These are phyloP conservation scores for Ajuga chamaepitys DNA, from an alignment of 257 asterid genomes.

Conservation along the genomic window DNA sequence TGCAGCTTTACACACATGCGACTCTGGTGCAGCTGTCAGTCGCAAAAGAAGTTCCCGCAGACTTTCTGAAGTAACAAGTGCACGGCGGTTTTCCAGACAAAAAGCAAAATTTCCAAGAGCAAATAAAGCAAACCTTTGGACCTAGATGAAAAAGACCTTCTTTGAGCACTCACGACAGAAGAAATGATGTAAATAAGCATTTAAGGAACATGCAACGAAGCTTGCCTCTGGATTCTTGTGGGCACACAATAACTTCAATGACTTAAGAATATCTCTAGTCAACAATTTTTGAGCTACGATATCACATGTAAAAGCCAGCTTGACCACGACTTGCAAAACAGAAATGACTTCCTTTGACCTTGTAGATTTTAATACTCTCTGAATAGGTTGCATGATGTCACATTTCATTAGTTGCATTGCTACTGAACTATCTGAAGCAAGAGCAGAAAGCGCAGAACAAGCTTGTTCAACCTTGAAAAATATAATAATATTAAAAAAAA, in stretches of 20 bases:
- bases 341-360: slow-evolving; percentile 76
- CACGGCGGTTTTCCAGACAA: slow-evolving; percentile 86
- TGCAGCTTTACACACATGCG: slow-evolving; percentile 86
- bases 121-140: slow-evolving; percentile 78
- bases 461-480: slow-evolving; percentile 96
- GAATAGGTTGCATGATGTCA: slow-evolving; percentile 95
- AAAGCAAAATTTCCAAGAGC: slow-evolving; percentile 94
- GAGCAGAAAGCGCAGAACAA: slow-evolving; percentile 88
- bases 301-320: slow-evolving; percentile 84
- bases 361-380: slow-evolving; percentile 76
- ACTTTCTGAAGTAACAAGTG: slow-evolving; percentile 88
- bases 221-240: slow-evolving; percentile 88
- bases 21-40: slow-evolving; percentile 67
- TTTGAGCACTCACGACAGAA: slow-evolving; percentile 18
- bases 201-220: slow-evolving; percentile 18
- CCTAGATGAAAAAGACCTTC: slow-evolving; percentile 37
- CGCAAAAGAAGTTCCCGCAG: slow-evolving; percentile 93
- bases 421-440: slow-evolving; percentile 83
- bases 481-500: no score
- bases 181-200: slow-evolving; percentile 6
- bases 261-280: slow-evolving; percentile 78
- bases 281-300: slow-evolving; percentile 81
- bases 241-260: slow-evolving; percentile 72
- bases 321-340: slow-evolving; percentile 84
- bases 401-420: slow-evolving; percentile 91